These are phyloP conservation scores for Heterobasidion irregulare DNA, from an alignment of 1,284 basidiomycete genomes.

Conservation along the genomic window DNA sequence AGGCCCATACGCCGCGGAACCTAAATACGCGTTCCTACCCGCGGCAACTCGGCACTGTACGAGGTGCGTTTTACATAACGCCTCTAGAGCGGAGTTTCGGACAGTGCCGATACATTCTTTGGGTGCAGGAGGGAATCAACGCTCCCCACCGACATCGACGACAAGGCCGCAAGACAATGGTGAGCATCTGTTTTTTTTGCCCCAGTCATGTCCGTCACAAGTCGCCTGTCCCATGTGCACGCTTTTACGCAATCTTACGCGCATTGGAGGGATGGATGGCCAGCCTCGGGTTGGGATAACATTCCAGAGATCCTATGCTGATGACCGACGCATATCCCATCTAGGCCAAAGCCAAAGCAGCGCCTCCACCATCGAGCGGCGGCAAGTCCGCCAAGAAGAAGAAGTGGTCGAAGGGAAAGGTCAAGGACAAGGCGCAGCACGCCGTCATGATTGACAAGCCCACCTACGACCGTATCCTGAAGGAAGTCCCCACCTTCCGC, in stretches of 20 bases:
- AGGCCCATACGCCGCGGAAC: too few species aligned
- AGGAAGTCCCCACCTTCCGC: conserved; percentile 99
- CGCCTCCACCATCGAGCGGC: conserved; percentile 54
- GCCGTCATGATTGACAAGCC: conserved; percentile 90
- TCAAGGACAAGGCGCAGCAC: conserved; percentile 98
- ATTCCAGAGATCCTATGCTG: not conserved
- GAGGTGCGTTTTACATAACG: not conserved
- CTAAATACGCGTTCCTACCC: too few species aligned
- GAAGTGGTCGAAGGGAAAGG: conserved; percentile 99
- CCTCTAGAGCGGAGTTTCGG: not conserved
- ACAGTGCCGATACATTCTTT: not conserved
- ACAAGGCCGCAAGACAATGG: conserved; percentile 20
- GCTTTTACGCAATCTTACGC: not conserved
- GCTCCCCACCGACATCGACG: conserved; percentile 15
- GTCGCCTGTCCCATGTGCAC: not conserved
- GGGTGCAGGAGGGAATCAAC: not conserved
- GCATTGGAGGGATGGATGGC: conserved; percentile 8
- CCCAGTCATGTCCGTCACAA: not conserved
- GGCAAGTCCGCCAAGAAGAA: conserved; percentile 95
- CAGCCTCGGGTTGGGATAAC: not conserved
- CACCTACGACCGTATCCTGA: conserved; percentile 92
- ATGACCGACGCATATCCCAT: conserved; percentile 1
- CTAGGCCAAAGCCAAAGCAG: conserved; percentile 77
- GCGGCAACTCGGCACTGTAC: not conserved
- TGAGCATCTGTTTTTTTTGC: conserved; percentile 16